Conservation (phyloP, 495 filamentous ascomycete species). For the Aspergillus ellipticus region DNA sequence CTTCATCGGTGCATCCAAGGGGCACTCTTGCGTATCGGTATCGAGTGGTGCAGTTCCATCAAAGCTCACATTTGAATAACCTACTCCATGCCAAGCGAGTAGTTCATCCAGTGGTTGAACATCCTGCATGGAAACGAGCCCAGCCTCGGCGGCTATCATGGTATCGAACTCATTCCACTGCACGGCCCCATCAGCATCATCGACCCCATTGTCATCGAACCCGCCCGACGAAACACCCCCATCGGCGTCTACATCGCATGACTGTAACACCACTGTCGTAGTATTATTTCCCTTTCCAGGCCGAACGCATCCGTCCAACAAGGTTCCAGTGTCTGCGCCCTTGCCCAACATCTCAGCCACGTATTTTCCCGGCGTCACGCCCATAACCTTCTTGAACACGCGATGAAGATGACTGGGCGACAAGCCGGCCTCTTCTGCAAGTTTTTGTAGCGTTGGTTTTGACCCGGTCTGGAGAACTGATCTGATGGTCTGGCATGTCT, state of each 20-base stretch:
- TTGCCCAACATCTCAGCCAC: slow-evolving; percentile 7
- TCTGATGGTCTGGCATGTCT: slow-evolving; percentile 38
- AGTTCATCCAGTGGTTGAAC: slow-evolving; percentile 14
- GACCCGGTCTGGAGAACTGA: slow-evolving; percentile 23
- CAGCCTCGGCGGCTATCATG: slow-evolving; percentile 31
- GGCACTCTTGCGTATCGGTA: background rate
- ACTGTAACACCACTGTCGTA: slow-evolving; percentile 4
- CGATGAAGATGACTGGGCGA: slow-evolving; percentile 63
- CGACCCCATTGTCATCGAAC: slow-evolving; percentile 10
- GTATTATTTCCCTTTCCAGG: background rate
- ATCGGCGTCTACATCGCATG: slow-evolving; percentile 14
- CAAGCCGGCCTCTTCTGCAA: slow-evolving; percentile 52
- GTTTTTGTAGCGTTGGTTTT: slow-evolving; percentile 43
- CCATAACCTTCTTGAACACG: slow-evolving; percentile 56
- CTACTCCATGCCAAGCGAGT: background rate
- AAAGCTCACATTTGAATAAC: background rate
- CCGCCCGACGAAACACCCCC: slow-evolving; percentile 6
- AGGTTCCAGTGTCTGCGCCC: background rate
- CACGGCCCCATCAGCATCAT: slow-evolving; percentile 6
- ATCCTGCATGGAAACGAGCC: slow-evolving; percentile 13
- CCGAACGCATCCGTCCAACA: slow-evolving; percentile 5
- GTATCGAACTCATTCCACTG: slow-evolving; percentile 40
- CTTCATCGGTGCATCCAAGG: background rate
- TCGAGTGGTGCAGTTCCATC: background rate
- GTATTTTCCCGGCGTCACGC: slow-evolving; percentile 60